A percentile compares a stretch with the other conserved stretches of the same genome.
Evolutionary conservation across 805 yeast genomes (phyloP).

Genomic region (Starmerella lactis-condensi): DNA sequence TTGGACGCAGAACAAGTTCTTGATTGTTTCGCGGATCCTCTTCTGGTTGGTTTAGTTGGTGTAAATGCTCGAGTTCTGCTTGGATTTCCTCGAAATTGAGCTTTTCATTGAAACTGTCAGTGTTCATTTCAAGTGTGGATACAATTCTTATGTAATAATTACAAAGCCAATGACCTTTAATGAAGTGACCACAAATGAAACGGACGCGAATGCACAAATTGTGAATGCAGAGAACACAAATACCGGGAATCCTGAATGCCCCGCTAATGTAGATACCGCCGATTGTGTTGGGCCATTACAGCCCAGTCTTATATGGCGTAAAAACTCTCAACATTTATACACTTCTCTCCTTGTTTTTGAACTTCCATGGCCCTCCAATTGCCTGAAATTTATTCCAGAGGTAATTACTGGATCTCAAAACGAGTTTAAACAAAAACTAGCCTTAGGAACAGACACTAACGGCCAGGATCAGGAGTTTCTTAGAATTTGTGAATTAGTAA

Average conservation of each 20-base stretch:
- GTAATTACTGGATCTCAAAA: slow-evolving; percentile 16
- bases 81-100: background rate
- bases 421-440: slow-evolving; percentile 18
- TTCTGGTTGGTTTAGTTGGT: slow-evolving; percentile 1
- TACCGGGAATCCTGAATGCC: too few relatives aligned
- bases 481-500: slow-evolving; percentile 22
- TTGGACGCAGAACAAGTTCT: slow-evolving; percentile 2
- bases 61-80: background rate
- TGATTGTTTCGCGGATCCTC: too few relatives aligned
- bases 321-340: slow-evolving; percentile 39
- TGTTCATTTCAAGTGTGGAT: background rate
- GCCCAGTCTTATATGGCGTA: too few relatives aligned
- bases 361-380: slow-evolving; percentile 45
- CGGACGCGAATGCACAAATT: too few relatives aligned
- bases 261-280: too few relatives aligned
- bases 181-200: too few relatives aligned
- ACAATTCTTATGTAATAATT: background rate
- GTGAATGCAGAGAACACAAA: too few relatives aligned
- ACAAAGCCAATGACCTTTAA: background rate
- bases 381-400: slow-evolving; percentile 49
- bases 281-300: too few relatives aligned
- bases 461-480: slow-evolving; percentile 36
- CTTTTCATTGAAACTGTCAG: slow-evolving; percentile 1
- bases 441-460: slow-evolving; percentile 48
- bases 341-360: slow-evolving; percentile 35